Evolutionary conservation across 371 early-diverging fungal genomes (phyloP).

Genomic region (Rhizomucor pusillus): DNA sequence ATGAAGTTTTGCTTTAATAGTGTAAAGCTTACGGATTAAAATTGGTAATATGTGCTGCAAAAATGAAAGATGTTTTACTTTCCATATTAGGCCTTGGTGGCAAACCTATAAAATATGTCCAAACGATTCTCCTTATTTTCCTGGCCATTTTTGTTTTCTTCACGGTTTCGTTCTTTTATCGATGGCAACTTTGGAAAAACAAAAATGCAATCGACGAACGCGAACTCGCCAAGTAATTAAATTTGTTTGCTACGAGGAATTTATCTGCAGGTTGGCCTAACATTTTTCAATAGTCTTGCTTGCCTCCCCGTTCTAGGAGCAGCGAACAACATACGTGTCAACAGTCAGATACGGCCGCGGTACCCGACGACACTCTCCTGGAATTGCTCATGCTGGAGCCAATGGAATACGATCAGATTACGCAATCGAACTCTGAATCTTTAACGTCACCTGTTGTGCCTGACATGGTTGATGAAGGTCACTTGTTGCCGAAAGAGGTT

Average conservation of each 20-base stretch:
- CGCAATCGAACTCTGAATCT: too few relatives aligned
- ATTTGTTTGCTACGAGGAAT: neutral
- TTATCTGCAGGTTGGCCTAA: neutral
- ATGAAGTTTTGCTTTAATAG: too few relatives aligned
- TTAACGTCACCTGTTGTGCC: too few relatives aligned
- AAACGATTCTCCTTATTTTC: too few relatives aligned
- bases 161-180: too few relatives aligned
- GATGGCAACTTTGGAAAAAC: neutral
- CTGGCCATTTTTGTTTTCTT: too few relatives aligned
- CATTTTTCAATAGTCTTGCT: neutral
- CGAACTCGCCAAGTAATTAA: neutral
- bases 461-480: neutral
- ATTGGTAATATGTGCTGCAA: too few relatives aligned
- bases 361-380: neutral
- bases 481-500: neutral
- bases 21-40: too few relatives aligned
- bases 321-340: neutral
- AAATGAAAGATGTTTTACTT: too few relatives aligned
- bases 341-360: neutral
- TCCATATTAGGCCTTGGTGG: too few relatives aligned
- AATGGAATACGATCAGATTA: neutral
- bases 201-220: neutral
- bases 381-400: neutral
- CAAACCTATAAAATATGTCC: too few relatives aligned
- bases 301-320: too few relatives aligned